Evolutionary conservation across 75 land plant genomes (phyloP), one percentile per base, ranked within the genome.

Genomic region (Picea sitchensis): DNA sequence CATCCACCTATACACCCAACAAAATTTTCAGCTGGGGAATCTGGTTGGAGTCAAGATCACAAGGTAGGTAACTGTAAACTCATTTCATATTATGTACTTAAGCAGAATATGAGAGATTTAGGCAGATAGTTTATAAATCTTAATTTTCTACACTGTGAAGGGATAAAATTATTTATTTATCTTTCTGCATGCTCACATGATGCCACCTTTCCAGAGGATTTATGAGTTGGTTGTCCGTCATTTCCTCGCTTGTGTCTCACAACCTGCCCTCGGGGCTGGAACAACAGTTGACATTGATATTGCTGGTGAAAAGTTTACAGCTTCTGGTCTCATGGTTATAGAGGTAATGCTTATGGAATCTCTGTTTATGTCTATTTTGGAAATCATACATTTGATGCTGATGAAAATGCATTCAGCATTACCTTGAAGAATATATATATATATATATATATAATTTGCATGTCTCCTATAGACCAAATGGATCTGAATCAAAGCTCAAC

Each of bases 1-100:
- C 99, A 96, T 73, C 99, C 99, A 61, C 99, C 99, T 30, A 96
- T 96, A 79, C 99, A 96, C 77, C 99, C 99, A 20, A 96, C 99
- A 61, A 93, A 90, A 65, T 92, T 91, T 79, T 96, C 95, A 73
- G 80, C 87, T 60, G 99, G 99, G 54, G 99, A 94, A 86, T 65
- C 87, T 69, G 79, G 88, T 44, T 96, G 98, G 99, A 91, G 87
- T 78, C 86, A 85, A 80, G 95, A 95, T 59, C 98, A 96, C 82
- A 81, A 79, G 82, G 98, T 92, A 72, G 68, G 86, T 76, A 21
- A 26, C 4, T 15, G 2, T 67, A 4, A 26, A 34, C 36, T 34
- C 18, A 15, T 6, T 67, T 20, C 69, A 65, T 65, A 15, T 65
- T 65, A 65, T 65, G 36, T 3, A 12, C 32, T 65, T 31, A 65